Percentiles rank a stretch among this genome's conserved stretches.
phyloP scores from a whole-genome alignment of 2,329 filamentous ascomycete genomes.

The Trichoderma sp. region DNA sequence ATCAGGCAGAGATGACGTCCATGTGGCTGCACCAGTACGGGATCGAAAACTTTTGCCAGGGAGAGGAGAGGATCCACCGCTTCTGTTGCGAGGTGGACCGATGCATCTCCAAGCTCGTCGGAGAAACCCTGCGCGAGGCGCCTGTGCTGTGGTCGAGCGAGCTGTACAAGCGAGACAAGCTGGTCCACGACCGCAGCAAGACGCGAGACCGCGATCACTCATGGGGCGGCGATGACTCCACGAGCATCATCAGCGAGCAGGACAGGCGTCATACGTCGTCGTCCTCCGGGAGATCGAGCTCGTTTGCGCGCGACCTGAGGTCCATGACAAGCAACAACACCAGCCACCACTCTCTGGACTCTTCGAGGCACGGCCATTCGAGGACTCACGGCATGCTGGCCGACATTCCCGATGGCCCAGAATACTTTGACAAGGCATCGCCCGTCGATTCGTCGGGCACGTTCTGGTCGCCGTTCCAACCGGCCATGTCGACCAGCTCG shows the following conservation, averaged over 20 bases:
- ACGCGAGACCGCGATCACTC: slow-evolving; percentile 51
- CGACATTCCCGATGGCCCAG: slow-evolving; percentile 69
- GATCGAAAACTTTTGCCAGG: slow-evolving; percentile 91
- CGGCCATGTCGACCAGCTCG: slow-evolving; percentile 65
- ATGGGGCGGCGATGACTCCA: slow-evolving; percentile 53
- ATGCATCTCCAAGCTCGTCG: slow-evolving; percentile 82
- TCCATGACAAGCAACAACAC: slow-evolving; percentile 51
- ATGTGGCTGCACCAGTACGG: slow-evolving; percentile 80
- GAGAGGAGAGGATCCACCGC: slow-evolving; percentile 91
- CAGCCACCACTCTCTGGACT: slow-evolving; percentile 71
- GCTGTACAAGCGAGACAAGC: slow-evolving; percentile 77
- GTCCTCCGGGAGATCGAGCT: slow-evolving; percentile 50
- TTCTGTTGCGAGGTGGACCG: slow-evolving; percentile 89
- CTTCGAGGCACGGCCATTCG: slow-evolving; percentile 64
- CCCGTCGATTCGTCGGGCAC: slow-evolving; percentile 75
- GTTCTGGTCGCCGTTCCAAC: slow-evolving; percentile 88
- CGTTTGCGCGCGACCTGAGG: slow-evolving; percentile 60
- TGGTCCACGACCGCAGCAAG: slow-evolving; percentile 55
- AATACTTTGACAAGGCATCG: slow-evolving; percentile 70
- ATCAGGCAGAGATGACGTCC: slow-evolving; percentile 82
- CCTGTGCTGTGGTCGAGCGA: slow-evolving; percentile 93
- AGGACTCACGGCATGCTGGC: slow-evolving; percentile 60
- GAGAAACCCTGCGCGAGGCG: slow-evolving; percentile 79
- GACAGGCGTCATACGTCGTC: slow-evolving; percentile 52
- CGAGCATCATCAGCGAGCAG: slow-evolving; percentile 58